Conservation (phyloP, 768 basidiomycete species). For the Tylopilus sp. region DNA sequence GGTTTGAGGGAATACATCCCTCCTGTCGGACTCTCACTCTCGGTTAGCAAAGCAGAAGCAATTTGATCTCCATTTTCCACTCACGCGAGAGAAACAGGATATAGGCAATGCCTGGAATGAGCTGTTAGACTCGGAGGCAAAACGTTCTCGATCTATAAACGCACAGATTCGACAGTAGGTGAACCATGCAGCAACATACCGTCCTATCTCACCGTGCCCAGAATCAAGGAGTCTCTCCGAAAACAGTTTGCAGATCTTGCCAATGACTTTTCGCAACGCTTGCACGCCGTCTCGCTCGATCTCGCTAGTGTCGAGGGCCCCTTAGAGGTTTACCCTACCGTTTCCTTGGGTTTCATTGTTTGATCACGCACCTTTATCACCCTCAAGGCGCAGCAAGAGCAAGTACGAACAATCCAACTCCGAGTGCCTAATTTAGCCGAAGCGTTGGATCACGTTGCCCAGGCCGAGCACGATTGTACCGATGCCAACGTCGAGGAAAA, state of each 20-base stretch:
- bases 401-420: constrained; percentile 60
- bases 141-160: constrained; percentile 78
- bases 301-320: constrained; percentile 74
- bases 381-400: constrained; percentile 69
- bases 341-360: constrained; percentile 5
- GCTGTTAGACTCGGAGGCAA: constrained; percentile 71
- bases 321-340: constrained; percentile 52
- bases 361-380: constrained; percentile 3
- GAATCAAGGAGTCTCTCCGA: constrained; percentile 79
- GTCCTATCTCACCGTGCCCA: constrained; percentile 26
- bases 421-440: constrained; percentile 65
- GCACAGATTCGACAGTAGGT: constrained; percentile 84
- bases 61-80: not conserved
- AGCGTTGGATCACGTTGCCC: constrained; percentile 50
- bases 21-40: constrained; percentile 59
- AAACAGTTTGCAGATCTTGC: constrained; percentile 76
- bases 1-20: constrained; percentile 82
- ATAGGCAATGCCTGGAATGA: constrained; percentile 75
- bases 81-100: constrained; percentile 41
- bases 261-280: constrained; percentile 67
- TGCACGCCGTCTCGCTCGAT: constrained; percentile 66
- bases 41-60: constrained; percentile 35
- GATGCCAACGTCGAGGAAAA: constrained; percentile 96
- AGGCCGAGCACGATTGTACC: constrained; percentile 71
- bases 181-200: not conserved